A percentile compares a stretch with the other conserved stretches of the same genome.
These are phyloP conservation scores for Collybia mongolica DNA, from an alignment of 768 basidiomycete species.

Conservation along the genomic window DNA sequence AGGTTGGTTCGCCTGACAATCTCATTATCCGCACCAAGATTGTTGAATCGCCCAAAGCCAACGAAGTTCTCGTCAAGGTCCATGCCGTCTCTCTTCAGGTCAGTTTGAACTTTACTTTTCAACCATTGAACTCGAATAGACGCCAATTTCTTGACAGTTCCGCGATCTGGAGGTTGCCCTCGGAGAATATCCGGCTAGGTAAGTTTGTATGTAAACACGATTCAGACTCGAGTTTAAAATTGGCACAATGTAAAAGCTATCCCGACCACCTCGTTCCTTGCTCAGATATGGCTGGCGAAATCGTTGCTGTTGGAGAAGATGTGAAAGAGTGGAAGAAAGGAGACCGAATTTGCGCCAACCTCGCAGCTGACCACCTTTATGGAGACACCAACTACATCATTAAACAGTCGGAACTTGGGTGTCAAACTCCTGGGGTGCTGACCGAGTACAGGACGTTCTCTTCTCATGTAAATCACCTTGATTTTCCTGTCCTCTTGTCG, in stretches of 20 bases:
- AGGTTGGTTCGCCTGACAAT: conserved; percentile 21
- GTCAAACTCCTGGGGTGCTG: conserved; percentile 47
- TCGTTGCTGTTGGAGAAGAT: conserved; percentile 43
- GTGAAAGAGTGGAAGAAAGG: conserved; percentile 50
- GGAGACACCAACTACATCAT: conserved; percentile 37
- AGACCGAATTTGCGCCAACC: conserved; percentile 59
- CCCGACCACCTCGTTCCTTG: conserved; percentile 30
- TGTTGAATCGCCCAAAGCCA: conserved; percentile 31
- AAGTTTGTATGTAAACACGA: not conserved
- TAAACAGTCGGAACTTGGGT: conserved; percentile 40
- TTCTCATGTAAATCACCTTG: conserved; percentile 27
- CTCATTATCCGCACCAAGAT: conserved; percentile 23
- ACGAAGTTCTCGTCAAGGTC: conserved; percentile 54
- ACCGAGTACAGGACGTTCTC: conserved; percentile 54
- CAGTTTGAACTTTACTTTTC: not conserved
- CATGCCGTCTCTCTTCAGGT: conserved; percentile 59
- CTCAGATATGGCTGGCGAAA: conserved; percentile 59
- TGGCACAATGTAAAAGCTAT: conserved; percentile 1
- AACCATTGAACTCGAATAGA: not conserved
- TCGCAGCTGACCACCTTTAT: conserved; percentile 44
- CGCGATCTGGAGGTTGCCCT: conserved; percentile 46
- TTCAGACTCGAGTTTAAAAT: not conserved
- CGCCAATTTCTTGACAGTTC: conserved; percentile 28
- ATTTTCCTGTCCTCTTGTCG: too few relatives aligned
- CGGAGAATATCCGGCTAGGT: conserved; percentile 36